Evolutionary conservation across 2,329 filamentous ascomycete genomes (phyloP), one percentile per base, ranked within the genome.

Genomic region (Thelonectria rubi): DNA sequence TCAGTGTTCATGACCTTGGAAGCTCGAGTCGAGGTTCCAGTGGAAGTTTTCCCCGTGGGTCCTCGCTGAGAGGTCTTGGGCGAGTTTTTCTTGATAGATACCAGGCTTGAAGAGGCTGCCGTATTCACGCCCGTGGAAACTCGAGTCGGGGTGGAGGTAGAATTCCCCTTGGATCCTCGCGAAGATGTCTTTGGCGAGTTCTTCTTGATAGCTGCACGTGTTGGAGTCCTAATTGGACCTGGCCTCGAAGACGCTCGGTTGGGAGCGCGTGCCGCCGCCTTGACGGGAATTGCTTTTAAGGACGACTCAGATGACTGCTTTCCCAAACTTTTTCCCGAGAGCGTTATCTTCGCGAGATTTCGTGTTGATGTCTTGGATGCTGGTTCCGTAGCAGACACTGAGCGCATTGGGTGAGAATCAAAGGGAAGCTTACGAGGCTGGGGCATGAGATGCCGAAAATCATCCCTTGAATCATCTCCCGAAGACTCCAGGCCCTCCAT

Each of bases 361-460:
- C 11, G 34, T 37, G 34, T 37, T 15, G 34, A 37, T 2, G 12
- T 15, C 3, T 30, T 30, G 8, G 21, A 30, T 15, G 45, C 11
- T 24, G 45, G 14, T 21, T 21, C 42, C 12, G 9, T 21, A 24
- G 42, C 42, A 2, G n/a, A 40, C 12, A 12, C 17, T 12, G 21
- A 20, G 10, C 12, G 39, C 20, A 60, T 67, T 17, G 51, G 8
- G 2, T 34, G 17, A 15, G 58, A 48, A 34, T 54, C 55, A 45
- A 75, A 76, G 3, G 75, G 75, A 11, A 77, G 69, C 11, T 67
- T 65, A 17, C 75, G 72, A 43, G 73, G 74, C 14, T 45, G 69
- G 3, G 75, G 75, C 72, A 77, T 73, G 2, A 70, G 50, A 40
- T 70, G 58, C 18, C 69, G 71, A 54, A 75, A 76, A 43, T 64